Percentiles rank a stretch among this genome's conserved stretches.
These are phyloP conservation scores for Pythium aquatile DNA, from an alignment of 352 stramenopile genomes.

Conservation along the genomic window DNA sequence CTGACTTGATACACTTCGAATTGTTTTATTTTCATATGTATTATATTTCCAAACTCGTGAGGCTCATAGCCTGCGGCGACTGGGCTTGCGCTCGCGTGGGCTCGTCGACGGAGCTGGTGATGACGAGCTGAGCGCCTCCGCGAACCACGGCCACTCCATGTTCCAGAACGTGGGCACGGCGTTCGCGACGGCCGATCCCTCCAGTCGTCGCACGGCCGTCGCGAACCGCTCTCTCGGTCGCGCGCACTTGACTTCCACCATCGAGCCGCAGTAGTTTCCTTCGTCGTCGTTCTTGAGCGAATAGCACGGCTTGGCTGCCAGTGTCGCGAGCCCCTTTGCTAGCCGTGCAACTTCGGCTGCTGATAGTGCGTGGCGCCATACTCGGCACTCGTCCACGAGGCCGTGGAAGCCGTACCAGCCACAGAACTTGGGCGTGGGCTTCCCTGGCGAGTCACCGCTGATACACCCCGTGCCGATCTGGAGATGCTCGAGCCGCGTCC, in stretches of 20 bases:
- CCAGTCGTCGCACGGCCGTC: constrained; percentile 1
- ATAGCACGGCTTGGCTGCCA: constrained; percentile 6
- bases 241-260: constrained; percentile 19
- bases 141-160: neutral
- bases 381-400: constrained; percentile 49
- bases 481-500: constrained; percentile 39
- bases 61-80: neutral
- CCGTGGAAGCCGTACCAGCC: constrained; percentile 72
- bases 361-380: constrained; percentile 33
- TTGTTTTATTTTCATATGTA: too few species aligned
- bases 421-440: constrained; percentile 46
- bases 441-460: constrained; percentile 34
- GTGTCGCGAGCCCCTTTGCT: neutral
- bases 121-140: neutral
- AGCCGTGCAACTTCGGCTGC: constrained; percentile 1
- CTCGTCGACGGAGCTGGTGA: neutral
- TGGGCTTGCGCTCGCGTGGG: neutral
- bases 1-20: too few species aligned
- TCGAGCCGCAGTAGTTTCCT: constrained; percentile 15
- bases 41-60: neutral
- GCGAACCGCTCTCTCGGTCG: constrained; percentile 13
- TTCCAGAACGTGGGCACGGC: neutral
- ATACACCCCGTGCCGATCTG: constrained; percentile 64
- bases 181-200: neutral
- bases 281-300: constrained; percentile 21